Conservation (phyloP, 345 rosid genomes). For the Euphorbia peplus region DNA sequence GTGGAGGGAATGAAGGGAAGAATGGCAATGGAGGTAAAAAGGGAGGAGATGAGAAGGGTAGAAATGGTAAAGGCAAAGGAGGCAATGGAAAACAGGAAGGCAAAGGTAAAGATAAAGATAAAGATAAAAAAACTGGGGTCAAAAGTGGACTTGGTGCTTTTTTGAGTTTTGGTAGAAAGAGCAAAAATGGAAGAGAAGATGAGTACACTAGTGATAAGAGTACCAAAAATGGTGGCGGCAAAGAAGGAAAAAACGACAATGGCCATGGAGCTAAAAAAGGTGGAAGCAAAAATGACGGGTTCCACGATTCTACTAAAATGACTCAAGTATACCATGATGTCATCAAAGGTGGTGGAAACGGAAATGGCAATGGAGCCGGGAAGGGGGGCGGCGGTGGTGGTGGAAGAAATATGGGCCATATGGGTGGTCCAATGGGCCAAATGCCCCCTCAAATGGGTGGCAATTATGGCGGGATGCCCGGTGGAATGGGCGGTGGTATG, state of each 20-base stretch:
- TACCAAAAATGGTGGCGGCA: neutral
- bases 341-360: constrained; percentile 26
- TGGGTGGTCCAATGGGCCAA: constrained; percentile 14
- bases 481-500: constrained; percentile 9
- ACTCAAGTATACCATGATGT: constrained; percentile 41
- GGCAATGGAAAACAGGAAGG: constrained; percentile 16
- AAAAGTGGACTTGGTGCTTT: constrained; percentile 42
- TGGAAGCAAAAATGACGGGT: constrained; percentile 40
- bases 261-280: constrained; percentile 21
- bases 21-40: constrained; percentile 34
- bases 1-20: constrained; percentile 23
- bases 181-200: constrained; percentile 38
- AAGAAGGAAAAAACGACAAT: constrained; percentile 30
- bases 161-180: constrained; percentile 43
- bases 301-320: constrained; percentile 32
- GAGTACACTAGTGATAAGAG: constrained; percentile 24
- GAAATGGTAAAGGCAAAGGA: constrained; percentile 14
- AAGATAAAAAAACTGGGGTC: constrained; percentile 9
- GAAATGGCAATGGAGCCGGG: constrained; percentile 18
- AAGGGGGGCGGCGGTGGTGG: constrained; percentile 33
- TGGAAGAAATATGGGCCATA: constrained; percentile 20
- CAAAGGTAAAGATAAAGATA: constrained; percentile 13
- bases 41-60: constrained; percentile 18
- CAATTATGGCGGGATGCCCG: constrained; percentile 23
- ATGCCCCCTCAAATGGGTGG: constrained; percentile 38